Conservation (phyloP, 768 basidiomycete species). For the Hericium erinaceus region DNA sequence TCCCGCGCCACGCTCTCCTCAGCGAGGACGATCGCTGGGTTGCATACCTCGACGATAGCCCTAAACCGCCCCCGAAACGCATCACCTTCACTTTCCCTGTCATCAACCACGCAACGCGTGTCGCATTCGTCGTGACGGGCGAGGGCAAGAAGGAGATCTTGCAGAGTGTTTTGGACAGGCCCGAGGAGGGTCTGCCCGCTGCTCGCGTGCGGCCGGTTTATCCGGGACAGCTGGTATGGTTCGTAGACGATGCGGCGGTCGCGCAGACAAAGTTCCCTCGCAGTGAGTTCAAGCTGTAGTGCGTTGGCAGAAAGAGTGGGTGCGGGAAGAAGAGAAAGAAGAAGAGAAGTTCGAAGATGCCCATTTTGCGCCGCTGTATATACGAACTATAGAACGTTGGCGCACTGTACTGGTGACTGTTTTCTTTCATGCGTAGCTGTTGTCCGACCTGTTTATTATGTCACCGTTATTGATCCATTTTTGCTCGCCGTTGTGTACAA, state of each 20-base stretch:
- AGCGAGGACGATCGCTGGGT: slow-evolving; percentile 91
- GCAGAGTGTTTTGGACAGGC: slow-evolving; percentile 63
- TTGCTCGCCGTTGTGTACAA: no score
- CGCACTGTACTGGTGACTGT: no score
- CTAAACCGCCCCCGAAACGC: slow-evolving; percentile 84
- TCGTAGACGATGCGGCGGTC: slow-evolving; percentile 81
- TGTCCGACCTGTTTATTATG: no score
- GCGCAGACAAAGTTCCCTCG: slow-evolving; percentile 48
- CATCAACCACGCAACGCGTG: slow-evolving; percentile 79
- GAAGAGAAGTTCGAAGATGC: neutral
- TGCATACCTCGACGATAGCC: slow-evolving; percentile 85
- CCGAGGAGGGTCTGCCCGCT: slow-evolving; percentile 73
- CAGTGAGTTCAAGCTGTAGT: slow-evolving; percentile 48
- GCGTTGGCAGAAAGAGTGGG: neutral
- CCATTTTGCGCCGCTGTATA: no score
- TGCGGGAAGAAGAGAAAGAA: neutral
- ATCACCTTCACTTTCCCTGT: slow-evolving; percentile 91
- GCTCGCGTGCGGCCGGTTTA: slow-evolving; percentile 68
- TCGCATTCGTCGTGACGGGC: slow-evolving; percentile 86
- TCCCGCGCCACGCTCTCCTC: slow-evolving; percentile 86
- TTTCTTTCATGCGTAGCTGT: no score
- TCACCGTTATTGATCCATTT: no score
- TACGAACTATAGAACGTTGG: no score
- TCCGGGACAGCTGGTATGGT: slow-evolving; percentile 91
- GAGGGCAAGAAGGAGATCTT: slow-evolving; percentile 75